Base-by-base conservation (phyloP, 495 filamentous ascomycete species). In the Cenococcum geophilum region DNA sequence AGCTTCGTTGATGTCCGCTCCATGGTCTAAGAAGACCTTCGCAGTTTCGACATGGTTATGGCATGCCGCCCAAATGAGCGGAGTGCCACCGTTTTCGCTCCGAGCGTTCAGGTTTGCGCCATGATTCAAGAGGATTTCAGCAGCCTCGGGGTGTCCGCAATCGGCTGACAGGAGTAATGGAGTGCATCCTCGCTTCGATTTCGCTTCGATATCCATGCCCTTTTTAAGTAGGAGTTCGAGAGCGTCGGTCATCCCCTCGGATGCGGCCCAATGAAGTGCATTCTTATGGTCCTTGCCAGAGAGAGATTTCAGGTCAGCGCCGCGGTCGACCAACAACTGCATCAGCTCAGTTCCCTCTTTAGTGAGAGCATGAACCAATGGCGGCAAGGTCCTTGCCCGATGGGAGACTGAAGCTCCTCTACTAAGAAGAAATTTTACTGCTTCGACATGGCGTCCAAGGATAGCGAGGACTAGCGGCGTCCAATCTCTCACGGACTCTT, bases 391-490 rank as follows among this genome's bases (percentile, higher is more conserved):
- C 12, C 23, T 47, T n/a, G 22, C 20, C 0, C 61, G 61, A 48
- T 54, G 55, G 22, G 52, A 23, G 16, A 47, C 32, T 25, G 50
- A 45, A 9, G 61, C 61, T 10, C 61, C 61, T 16, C 16, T 54
- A 18, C 42, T 21, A 22, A 63, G 61, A 16, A 63, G 56, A 20
- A 59, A 21, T 36, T 54, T 59, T 1, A 59, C 55, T 11, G 48
- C 49, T 14, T 59, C 61, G 23, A 63, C 27, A 10, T 48, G 55
- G 1, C 23, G 22, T 47, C 55, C 47, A 12, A 58, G 25, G 48
- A 63, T 59, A 25, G 61, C 56, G 4, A 63, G 54, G 22, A 59
- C 48, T 22, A 64, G 61, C 8, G 61, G 48, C 21, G 56, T 64
- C 36, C 27, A 64, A 21, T 50, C 61, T 21, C 52, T 42, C 11